Evolutionary conservation across 768 basidiomycete species (phyloP).

Genomic region (Lactarius evosmus): DNA sequence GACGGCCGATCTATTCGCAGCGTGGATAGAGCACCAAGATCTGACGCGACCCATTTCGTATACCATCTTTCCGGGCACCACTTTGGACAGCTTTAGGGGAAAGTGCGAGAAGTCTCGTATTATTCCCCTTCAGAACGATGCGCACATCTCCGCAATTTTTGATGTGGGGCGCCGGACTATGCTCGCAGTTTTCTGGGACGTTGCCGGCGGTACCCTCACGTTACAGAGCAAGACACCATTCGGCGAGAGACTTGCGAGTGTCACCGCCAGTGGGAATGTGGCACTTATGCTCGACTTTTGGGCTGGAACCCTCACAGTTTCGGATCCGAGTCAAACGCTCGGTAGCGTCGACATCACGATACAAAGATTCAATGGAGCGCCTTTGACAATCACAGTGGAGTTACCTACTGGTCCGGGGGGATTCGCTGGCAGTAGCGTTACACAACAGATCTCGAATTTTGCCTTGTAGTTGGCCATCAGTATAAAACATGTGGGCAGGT

Average conservation of each 20-base stretch:
- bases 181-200: slow-evolving; percentile 59
- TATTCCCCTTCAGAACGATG: slow-evolving; percentile 44
- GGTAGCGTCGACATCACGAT: slow-evolving; percentile 39
- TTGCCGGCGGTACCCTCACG: slow-evolving; percentile 42
- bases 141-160: slow-evolving; percentile 47
- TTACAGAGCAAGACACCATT: slow-evolving; percentile 33
- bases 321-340: slow-evolving; percentile 63
- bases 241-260: slow-evolving; percentile 35
- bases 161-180: slow-evolving; percentile 42
- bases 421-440: slow-evolving; percentile 49
- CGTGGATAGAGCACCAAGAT: slow-evolving; percentile 50
- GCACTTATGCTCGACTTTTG: slow-evolving; percentile 44
- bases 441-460: slow-evolving; percentile 16
- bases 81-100: slow-evolving; percentile 37
- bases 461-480: not conserved
- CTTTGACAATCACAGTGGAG: slow-evolving; percentile 37
- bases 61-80: slow-evolving; percentile 52
- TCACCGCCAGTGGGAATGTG: slow-evolving; percentile 41
- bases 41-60: slow-evolving; percentile 41
- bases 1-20: slow-evolving; percentile 62
- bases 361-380: slow-evolving; percentile 25
- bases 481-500: not conserved
- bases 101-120: slow-evolving; percentile 34
- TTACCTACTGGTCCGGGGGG: slow-evolving; percentile 44
- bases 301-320: slow-evolving; percentile 48